Evolutionary conservation across 2,329 filamentous ascomycete species (phyloP).

Genomic region (Incumbomyces delicatus): DNA sequence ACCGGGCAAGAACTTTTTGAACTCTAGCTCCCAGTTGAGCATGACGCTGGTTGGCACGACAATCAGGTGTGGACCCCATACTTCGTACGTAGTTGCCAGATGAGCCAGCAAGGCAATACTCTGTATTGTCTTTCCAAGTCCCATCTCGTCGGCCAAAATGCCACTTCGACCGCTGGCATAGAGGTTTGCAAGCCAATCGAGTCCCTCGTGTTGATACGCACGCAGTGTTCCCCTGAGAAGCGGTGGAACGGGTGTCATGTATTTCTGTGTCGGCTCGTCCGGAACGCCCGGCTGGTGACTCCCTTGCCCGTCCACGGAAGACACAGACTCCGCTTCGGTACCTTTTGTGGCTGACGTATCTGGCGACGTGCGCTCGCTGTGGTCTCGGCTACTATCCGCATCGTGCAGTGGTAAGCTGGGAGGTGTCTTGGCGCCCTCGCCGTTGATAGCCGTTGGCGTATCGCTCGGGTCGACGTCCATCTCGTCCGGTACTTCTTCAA

Average conservation of each 20-base stretch:
- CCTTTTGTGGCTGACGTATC: slow-evolving; percentile 34
- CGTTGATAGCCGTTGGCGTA: neutral
- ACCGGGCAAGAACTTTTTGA: slow-evolving; percentile 94
- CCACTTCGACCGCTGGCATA: slow-evolving; percentile 91
- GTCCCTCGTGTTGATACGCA: slow-evolving; percentile 92
- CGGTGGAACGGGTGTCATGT: slow-evolving; percentile 46
- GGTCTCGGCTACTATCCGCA: slow-evolving; percentile 9
- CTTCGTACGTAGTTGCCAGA: slow-evolving; percentile 75
- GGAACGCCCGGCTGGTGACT: slow-evolving; percentile 15
- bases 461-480: slow-evolving; percentile 2
- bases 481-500: slow-evolving; percentile 2
- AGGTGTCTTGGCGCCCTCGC: neutral
- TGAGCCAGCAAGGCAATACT: slow-evolving; percentile 91
- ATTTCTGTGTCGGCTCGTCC: slow-evolving; percentile 14
- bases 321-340: slow-evolving; percentile 36
- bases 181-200: slow-evolving; percentile 91
- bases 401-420: neutral
- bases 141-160: slow-evolving; percentile 97
- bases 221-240: slow-evolving; percentile 79
- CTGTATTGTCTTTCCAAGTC: slow-evolving; percentile 94
- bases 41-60: slow-evolving; percentile 97
- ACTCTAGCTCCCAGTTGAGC: slow-evolving; percentile 99
- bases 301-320: slow-evolving; percentile 25
- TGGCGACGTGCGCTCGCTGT: slow-evolving; percentile 34
- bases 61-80: slow-evolving; percentile 93